These are phyloP conservation scores for Lentinula sp. DNA, from an alignment of 768 basidiomycete species.

Conservation along the genomic window DNA sequence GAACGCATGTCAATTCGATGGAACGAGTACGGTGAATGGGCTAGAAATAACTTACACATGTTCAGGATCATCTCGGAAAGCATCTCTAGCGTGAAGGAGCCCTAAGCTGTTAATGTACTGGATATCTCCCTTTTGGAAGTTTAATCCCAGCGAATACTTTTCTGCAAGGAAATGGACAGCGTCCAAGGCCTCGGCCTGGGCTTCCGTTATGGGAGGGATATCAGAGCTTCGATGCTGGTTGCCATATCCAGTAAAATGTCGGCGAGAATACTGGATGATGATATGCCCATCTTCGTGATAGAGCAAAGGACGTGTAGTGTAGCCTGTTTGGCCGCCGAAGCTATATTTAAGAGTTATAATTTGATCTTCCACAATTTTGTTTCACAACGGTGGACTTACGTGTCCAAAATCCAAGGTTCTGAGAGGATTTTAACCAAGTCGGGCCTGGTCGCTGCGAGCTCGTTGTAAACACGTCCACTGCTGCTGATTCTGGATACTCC, in stretches of 20 bases:
- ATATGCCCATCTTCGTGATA: conserved; percentile 32
- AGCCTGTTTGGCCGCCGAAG: conserved; percentile 31
- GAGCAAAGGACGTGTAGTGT: conserved; percentile 30
- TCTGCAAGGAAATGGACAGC: conserved; percentile 38
- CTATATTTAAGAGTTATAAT: conserved; percentile 16
- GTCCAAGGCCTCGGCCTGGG: conserved; percentile 44
- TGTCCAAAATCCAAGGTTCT: conserved; percentile 38
- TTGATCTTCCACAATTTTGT: background rate
- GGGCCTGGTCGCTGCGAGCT: conserved; percentile 37
- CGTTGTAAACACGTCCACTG: conserved; percentile 37
- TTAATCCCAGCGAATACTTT: conserved; percentile 34
- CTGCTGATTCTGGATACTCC: conserved; percentile 41
- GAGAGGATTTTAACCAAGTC: conserved; percentile 35
- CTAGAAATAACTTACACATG: conserved; percentile 27
- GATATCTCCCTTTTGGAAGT: conserved; percentile 44
- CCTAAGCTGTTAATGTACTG: conserved; percentile 44
- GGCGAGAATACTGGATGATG: conserved; percentile 41
- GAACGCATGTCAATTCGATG: background rate
- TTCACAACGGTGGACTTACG: conserved; percentile 15
- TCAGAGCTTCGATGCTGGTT: conserved; percentile 25
- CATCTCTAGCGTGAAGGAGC: conserved; percentile 38
- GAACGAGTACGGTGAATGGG: background rate
- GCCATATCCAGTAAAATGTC: conserved; percentile 37
- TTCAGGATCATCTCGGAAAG: conserved; percentile 33
- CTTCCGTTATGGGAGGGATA: conserved; percentile 42